These are phyloP conservation scores for Russula sp. DNA, from an alignment of 768 basidiomycete genomes.

Conservation along the genomic window DNA sequence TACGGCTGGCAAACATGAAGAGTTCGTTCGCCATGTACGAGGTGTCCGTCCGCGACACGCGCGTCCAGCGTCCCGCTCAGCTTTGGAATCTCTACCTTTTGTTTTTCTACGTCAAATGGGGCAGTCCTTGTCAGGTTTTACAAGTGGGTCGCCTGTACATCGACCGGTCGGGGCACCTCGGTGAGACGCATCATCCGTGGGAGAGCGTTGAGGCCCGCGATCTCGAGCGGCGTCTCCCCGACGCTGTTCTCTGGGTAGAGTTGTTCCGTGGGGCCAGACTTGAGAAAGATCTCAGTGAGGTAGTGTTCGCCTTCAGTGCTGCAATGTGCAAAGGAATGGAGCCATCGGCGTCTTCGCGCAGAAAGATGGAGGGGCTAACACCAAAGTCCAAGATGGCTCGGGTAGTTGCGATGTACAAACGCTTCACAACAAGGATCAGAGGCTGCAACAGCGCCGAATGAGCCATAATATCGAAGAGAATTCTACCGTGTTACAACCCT, in stretches of 20 bases:
- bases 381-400: constrained; percentile 33
- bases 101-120: constrained; percentile 13
- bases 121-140: neutral
- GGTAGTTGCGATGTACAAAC: constrained; percentile 27
- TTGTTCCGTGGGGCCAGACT: constrained; percentile 32
- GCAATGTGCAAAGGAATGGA: constrained; percentile 48
- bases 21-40: constrained; percentile 8
- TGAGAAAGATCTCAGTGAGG: constrained; percentile 36
- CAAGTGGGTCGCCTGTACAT: neutral
- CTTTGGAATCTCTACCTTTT: constrained; percentile 13
- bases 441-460: constrained; percentile 33
- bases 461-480: constrained; percentile 7
- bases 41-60: constrained; percentile 11
- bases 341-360: constrained; percentile 41
- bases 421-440: constrained; percentile 45
- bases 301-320: constrained; percentile 28
- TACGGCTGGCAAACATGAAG: constrained; percentile 1
- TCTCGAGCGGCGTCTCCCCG: constrained; percentile 28
- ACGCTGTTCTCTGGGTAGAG: constrained; percentile 42
- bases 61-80: constrained; percentile 11
- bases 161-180: neutral
- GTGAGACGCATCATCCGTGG: neutral
- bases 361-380: constrained; percentile 29
- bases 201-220: constrained; percentile 21
- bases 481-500: constrained; percentile 40